Conservation (phyloP, 2,329 filamentous ascomycete species). For the Botrytis fabae region DNA sequence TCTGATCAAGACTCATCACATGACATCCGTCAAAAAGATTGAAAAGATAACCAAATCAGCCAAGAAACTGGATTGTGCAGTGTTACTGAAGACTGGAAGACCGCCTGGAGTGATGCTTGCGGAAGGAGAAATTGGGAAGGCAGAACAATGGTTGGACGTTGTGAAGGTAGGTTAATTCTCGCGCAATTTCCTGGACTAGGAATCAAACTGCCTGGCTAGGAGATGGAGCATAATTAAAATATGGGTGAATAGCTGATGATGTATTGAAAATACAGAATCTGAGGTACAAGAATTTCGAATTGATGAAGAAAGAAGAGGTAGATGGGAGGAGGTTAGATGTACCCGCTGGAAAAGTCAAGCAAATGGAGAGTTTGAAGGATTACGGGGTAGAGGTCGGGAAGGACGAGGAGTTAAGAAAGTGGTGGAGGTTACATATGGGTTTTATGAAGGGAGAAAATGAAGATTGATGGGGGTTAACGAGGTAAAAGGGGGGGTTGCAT, state of each 20-base stretch:
- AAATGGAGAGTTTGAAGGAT: conserved; percentile 34
- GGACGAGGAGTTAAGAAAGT: conserved; percentile 30
- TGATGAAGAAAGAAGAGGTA: conserved; percentile 35
- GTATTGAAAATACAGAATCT: conserved; percentile 30
- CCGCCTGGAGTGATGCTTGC: conserved; percentile 79
- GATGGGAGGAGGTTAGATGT: conserved; percentile 25
- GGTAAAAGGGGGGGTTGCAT: neutral
- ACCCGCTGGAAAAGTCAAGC: conserved; percentile 29
- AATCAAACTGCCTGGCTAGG: neutral
- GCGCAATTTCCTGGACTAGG: neutral
- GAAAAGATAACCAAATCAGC: conserved; percentile 62
- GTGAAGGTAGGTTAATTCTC: conserved; percentile 31
- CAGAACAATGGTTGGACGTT: conserved; percentile 34
- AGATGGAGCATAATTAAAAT: neutral
- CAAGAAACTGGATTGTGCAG: conserved; percentile 59
- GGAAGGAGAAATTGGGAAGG: conserved; percentile 44
- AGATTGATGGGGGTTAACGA: neutral
- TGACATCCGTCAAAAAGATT: conserved; percentile 77
- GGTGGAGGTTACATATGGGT: conserved; percentile 39
- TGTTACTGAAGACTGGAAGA: conserved; percentile 65
- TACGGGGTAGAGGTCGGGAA: conserved; percentile 30
- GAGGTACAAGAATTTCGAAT: conserved; percentile 38
- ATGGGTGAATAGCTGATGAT: neutral
- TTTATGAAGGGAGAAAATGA: conserved; percentile 21
- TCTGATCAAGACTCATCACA: conserved; percentile 77